Percentiles rank a stretch among this genome's conserved stretches.
These are phyloP conservation scores for Corymbia maculata DNA, from an alignment of 345 rosid genomes.

Conservation along the genomic window DNA sequence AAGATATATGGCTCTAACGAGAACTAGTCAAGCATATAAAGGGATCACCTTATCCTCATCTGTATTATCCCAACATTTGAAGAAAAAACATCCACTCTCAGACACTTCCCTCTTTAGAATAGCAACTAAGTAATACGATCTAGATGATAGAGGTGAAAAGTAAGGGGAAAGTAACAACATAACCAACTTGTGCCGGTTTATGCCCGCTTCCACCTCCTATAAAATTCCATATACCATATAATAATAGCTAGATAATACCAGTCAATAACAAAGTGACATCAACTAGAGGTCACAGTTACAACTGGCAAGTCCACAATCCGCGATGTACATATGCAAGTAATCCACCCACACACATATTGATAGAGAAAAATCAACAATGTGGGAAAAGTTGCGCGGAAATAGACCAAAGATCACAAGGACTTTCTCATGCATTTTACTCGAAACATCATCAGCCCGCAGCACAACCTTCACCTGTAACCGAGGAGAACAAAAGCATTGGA, in stretches of 20 bases:
- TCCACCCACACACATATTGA: too few relatives aligned
- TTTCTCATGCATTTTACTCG: slow-evolving; percentile 51
- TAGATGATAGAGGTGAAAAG: too few relatives aligned
- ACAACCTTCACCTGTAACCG: slow-evolving; percentile 74
- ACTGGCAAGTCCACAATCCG: too few relatives aligned
- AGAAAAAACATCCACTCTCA: neutral
- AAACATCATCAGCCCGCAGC: slow-evolving; percentile 79
- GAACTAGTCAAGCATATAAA: neutral
- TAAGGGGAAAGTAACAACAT: slow-evolving; percentile 22
- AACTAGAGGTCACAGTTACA: too few relatives aligned
- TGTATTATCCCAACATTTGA: neutral
- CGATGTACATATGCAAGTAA: too few relatives aligned
- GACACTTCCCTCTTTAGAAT: too few relatives aligned
- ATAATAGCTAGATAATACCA: neutral
- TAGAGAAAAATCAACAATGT: too few relatives aligned
- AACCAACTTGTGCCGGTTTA: slow-evolving; percentile 94
- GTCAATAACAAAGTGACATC: neutral
- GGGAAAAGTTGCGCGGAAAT: neutral
- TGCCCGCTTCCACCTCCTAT: slow-evolving; percentile 98
- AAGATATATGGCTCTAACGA: neutral
- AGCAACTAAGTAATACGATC: too few relatives aligned
- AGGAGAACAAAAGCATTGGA: neutral
- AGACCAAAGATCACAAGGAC: slow-evolving; percentile 90
- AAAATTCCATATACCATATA: neutral
- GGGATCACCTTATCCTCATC: too few relatives aligned